These are phyloP conservation scores for Backusella tuberculispora DNA, from an alignment of 192 early-diverging fungal species.

Conservation along the genomic window DNA sequence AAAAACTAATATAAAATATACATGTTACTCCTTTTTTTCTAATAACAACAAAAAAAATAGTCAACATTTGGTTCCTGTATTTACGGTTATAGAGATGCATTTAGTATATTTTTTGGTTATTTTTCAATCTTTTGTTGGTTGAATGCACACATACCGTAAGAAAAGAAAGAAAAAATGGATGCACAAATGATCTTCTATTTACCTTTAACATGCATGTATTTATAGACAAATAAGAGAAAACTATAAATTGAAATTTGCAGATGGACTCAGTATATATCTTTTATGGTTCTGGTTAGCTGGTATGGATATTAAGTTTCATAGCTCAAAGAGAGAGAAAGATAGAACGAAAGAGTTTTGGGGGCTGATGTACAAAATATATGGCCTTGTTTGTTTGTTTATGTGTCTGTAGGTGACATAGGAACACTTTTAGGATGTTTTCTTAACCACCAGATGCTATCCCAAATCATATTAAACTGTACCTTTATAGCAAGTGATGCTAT, in stretches of 20 bases:
- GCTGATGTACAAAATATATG: background rate
- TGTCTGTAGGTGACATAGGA: slow-evolving; percentile 60
- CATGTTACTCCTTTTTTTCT: background rate
- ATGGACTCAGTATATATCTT: slow-evolving; percentile 56
- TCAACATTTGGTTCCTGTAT: slow-evolving; percentile 48
- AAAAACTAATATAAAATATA: background rate
- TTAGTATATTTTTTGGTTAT: slow-evolving; percentile 53
- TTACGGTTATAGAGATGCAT: slow-evolving; percentile 42
- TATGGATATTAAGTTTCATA: slow-evolving; percentile 13
- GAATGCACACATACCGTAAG: slow-evolving; percentile 71
- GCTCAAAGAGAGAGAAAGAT: background rate
- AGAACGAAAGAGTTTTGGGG: no score
- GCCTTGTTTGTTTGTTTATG: background rate
- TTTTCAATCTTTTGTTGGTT: slow-evolving; percentile 67
- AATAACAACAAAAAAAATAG: slow-evolving; percentile 20
- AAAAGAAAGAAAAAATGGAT: background rate
- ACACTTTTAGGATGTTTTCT: slow-evolving; percentile 70
- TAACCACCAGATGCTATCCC: slow-evolving; percentile 71
- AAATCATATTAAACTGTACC: slow-evolving; percentile 22
- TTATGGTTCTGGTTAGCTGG: slow-evolving; percentile 62
- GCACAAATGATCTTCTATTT: background rate
- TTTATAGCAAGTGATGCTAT: background rate
- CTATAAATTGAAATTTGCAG: slow-evolving; percentile 48
- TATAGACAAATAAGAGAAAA: slow-evolving; percentile 54
- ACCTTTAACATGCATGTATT: background rate